Evolutionary conservation across 495 filamentous ascomycete species (phyloP).

Genomic region (Annulohypoxylon stygium): DNA sequence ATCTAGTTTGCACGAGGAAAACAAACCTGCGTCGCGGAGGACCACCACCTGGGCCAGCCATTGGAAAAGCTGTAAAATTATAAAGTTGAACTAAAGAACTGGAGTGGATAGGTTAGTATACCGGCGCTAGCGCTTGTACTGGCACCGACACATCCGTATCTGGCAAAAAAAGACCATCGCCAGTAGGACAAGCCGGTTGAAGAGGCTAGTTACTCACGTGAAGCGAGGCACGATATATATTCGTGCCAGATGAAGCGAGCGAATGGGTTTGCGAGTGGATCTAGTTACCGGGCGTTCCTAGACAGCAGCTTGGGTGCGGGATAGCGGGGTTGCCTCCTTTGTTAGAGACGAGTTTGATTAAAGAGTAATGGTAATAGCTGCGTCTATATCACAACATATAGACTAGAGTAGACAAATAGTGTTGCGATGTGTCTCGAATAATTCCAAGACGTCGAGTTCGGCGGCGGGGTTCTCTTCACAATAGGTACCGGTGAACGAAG

Average conservation of each 20-base stretch:
- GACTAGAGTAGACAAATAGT: constrained; percentile 6
- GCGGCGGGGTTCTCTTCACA: constrained; percentile 26
- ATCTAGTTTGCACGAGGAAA: constrained; percentile 28
- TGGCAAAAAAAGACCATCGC: constrained; percentile 5
- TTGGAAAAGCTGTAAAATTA: constrained; percentile 57
- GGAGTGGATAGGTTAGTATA: constrained; percentile 34
- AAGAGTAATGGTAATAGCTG: constrained; percentile 32
- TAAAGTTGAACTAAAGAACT: constrained; percentile 61
- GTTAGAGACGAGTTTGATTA: constrained; percentile 32
- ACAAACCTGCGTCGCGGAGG: constrained; percentile 73
- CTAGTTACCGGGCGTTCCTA: constrained; percentile 43
- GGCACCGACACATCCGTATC: constrained; percentile 19
- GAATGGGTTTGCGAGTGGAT: constrained; percentile 51
- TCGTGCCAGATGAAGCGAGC: constrained; percentile 56
- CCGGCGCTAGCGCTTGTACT: constrained; percentile 8
- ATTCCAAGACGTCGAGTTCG: constrained; percentile 28
- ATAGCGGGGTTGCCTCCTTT: constrained; percentile 38
- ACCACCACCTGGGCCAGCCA: constrained; percentile 81
- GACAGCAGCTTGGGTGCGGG: constrained; percentile 36
- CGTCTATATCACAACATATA: constrained; percentile 48
- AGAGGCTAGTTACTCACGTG: constrained; percentile 52
- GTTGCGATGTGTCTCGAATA: constrained; percentile 22
- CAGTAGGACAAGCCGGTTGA: constrained; percentile 13
- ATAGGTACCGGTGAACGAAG: constrained; percentile 16
- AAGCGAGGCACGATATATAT: constrained; percentile 55